Evolutionary conservation across 306 rosid species (phyloP).

Genomic region (Morella rubra): DNA sequence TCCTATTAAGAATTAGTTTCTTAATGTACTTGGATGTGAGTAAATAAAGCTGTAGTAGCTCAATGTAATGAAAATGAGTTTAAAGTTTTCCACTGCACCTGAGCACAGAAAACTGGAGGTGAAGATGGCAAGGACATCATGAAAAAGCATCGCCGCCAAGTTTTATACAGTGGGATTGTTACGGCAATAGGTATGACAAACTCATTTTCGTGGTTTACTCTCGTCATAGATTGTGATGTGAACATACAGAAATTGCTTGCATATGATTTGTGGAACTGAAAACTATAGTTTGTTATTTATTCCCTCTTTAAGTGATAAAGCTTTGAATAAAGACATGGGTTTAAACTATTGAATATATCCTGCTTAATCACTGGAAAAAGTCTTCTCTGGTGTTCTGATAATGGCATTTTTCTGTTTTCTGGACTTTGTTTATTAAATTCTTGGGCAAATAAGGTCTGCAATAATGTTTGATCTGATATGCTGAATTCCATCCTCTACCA

Average conservation of each 20-base stretch:
- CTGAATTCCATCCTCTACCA: not conserved
- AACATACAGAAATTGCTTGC: not conserved
- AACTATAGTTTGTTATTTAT: not conserved
- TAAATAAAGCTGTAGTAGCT: slow-evolving; percentile 24
- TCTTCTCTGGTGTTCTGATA: not conserved
- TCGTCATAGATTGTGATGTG: slow-evolving; percentile 22
- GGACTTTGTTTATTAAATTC: not conserved
- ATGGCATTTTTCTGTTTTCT: not conserved
- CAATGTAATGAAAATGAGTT: slow-evolving; percentile 27
- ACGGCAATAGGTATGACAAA: slow-evolving; percentile 81
- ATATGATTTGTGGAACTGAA: not conserved
- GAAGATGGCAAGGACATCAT: slow-evolving; percentile 82
- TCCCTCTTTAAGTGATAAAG: not conserved
- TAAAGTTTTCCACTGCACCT: slow-evolving; percentile 41
- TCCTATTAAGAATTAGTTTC: slow-evolving; percentile 8
- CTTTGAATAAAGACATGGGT: not conserved
- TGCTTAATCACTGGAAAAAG: not conserved
- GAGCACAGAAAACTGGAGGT: slow-evolving; percentile 67
- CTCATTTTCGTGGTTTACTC: slow-evolving; percentile 22
- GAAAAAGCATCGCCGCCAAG: slow-evolving; percentile 93
- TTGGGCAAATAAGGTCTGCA: not conserved
- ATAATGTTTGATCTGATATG: not conserved
- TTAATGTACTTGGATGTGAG: slow-evolving; percentile 17
- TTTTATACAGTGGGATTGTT: slow-evolving; percentile 79
- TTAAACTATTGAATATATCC: not conserved